Conservation (phyloP, 176 grass and related monocot genomes). For the Sorghum bicolor region DNA sequence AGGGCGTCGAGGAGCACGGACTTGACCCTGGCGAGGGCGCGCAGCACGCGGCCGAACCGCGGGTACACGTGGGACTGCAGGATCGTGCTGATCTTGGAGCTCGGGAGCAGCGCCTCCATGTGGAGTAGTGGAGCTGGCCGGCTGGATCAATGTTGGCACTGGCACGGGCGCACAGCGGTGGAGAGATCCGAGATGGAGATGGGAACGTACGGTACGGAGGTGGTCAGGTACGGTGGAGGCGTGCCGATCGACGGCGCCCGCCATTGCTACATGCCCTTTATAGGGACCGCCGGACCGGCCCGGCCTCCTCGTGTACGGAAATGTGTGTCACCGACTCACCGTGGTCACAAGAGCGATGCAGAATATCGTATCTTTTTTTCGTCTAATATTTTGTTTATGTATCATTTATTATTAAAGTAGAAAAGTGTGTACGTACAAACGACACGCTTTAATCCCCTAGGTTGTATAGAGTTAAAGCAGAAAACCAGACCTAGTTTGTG, state of each 20-base stretch:
- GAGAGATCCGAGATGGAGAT: slow-evolving; percentile 13
- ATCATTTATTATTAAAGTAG: no score
- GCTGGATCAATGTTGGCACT: neutral
- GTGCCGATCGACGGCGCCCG: neutral
- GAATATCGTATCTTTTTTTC: no score
- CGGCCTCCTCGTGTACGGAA: neutral
- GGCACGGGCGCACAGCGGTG: neutral
- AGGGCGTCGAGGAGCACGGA: slow-evolving; percentile 43
- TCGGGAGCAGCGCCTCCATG: slow-evolving; percentile 38
- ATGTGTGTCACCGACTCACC: neutral
- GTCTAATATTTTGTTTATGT: no score
- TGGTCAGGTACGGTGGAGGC: neutral
- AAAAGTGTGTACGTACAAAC: no score
- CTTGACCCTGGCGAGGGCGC: slow-evolving; percentile 51
- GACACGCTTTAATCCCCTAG: no score
- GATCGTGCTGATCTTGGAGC: slow-evolving; percentile 45
- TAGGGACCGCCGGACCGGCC: neutral
- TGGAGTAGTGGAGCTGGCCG: neutral
- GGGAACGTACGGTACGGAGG: neutral
- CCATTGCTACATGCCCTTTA: slow-evolving; percentile 5
- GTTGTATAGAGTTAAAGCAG: no score
- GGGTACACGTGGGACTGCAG: slow-evolving; percentile 56
- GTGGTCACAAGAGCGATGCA: no score
- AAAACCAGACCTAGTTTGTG: no score
- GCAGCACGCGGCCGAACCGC: slow-evolving; percentile 44